A percentile compares a stretch with the other conserved stretches of the same genome.
These are phyloP conservation scores for Fallopia convolvulus DNA, from an alignment of 148 eudicot species.

Conservation along the genomic window DNA sequence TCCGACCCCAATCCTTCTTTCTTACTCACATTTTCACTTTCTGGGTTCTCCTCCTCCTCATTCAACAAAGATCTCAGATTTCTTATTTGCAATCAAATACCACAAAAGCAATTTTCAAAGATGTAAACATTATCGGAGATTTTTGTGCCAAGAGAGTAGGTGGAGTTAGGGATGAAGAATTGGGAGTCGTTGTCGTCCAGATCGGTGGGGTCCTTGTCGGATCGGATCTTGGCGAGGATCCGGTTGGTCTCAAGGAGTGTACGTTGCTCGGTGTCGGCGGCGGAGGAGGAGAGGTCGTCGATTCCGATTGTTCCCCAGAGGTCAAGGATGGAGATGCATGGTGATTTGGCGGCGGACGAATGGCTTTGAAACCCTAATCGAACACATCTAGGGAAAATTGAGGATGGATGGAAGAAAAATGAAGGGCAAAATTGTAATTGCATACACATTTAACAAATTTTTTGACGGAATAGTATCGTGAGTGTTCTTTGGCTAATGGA, in stretches of 20 bases:
- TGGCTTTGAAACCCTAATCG: too few species aligned
- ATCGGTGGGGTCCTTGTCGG: constrained; percentile 53
- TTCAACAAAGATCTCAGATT: constrained; percentile 66
- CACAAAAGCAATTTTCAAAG: neutral
- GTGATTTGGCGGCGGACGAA: too few species aligned
- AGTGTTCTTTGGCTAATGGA: too few species aligned
- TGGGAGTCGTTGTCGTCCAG: constrained; percentile 27
- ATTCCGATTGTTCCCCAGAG: constrained; percentile 83
- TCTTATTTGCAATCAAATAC: constrained; percentile 33
- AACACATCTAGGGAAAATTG: too few species aligned
- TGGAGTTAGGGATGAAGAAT: constrained; percentile 21
- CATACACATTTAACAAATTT: too few species aligned
- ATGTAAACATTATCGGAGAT: constrained; percentile 16
- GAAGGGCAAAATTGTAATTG: too few species aligned
- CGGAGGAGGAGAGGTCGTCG: constrained; percentile 35
- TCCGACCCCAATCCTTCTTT: constrained; percentile 30
- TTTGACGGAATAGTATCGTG: too few species aligned
- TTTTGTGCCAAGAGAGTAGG: constrained; percentile 52
- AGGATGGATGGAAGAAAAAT: too few species aligned
- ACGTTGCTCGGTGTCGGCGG: constrained; percentile 45
- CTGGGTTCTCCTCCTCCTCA: constrained; percentile 26
- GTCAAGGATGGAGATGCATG: constrained; percentile 77
- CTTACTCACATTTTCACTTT: constrained; percentile 4
- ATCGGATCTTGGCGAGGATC: constrained; percentile 65
- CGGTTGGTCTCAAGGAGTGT: constrained; percentile 57